These are phyloP conservation scores for Blepharisma stoltei DNA, from an alignment of 73 alveolate genomes.

Conservation along the genomic window DNA sequence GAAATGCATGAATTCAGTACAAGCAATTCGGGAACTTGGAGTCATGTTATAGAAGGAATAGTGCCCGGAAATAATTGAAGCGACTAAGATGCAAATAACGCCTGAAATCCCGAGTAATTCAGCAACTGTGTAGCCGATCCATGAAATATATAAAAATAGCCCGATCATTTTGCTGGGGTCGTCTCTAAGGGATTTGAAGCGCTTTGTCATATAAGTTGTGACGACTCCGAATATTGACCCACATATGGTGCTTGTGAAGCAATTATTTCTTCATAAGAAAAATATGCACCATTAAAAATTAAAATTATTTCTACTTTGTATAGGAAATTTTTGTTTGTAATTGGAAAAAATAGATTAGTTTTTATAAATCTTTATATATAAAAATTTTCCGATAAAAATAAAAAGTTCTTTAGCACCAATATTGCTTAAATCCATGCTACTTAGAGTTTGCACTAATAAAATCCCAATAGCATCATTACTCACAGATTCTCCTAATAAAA, in stretches of 20 bases:
- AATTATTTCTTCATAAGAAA: no score
- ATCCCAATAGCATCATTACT: slow-evolving; percentile 96
- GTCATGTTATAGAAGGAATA: slow-evolving; percentile 89
- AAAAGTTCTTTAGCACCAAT: neutral
- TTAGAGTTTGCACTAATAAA: slow-evolving; percentile 64
- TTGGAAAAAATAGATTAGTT: no score
- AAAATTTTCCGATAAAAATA: slow-evolving; percentile 1
- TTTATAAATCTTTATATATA: no score
- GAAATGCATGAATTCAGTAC: slow-evolving; percentile 80
- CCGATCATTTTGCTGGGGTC: slow-evolving; percentile 84
- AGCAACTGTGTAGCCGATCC: slow-evolving; percentile 78
- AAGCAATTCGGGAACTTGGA: slow-evolving; percentile 75
- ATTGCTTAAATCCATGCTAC: slow-evolving; percentile 52
- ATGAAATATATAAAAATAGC: slow-evolving; percentile 80
- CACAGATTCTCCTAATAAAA: slow-evolving; percentile 97
- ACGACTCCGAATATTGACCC: slow-evolving; percentile 65
- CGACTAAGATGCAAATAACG: slow-evolving; percentile 84
- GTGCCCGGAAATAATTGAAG: slow-evolving; percentile 89
- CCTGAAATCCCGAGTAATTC: slow-evolving; percentile 90
- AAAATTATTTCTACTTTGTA: no score
- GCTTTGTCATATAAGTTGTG: slow-evolving; percentile 53
- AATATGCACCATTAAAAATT: no score
- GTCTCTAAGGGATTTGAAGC: slow-evolving; percentile 48
- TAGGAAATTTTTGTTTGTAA: no score
- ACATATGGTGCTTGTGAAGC: slow-evolving; percentile 37